Conservation (phyloP, 2,329 filamentous ascomycete genomes). For the Akanthomyces uredinophilus region DNA sequence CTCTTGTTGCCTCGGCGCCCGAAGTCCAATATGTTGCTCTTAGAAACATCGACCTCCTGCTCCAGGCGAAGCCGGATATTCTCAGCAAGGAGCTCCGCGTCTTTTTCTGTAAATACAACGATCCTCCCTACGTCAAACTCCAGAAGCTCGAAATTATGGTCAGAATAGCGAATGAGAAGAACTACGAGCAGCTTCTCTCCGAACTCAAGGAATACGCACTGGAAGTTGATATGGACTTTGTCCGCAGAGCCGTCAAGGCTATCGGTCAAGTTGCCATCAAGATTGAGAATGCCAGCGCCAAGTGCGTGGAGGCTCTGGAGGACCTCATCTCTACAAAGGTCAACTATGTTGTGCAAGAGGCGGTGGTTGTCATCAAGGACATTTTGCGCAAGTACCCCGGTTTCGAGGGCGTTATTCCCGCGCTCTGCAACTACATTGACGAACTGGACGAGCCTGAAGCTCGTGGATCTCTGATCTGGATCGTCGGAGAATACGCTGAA, state of each 20-base stretch:
- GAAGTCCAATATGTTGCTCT: constrained; percentile 98
- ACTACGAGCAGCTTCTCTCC: constrained; percentile 88
- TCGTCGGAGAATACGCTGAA: constrained; percentile 97
- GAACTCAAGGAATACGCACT: constrained; percentile 96
- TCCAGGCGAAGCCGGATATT: constrained; percentile 95
- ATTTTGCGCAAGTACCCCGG: constrained; percentile 97
- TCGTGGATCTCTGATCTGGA: constrained; percentile 91
- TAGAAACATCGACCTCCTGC: constrained; percentile 88
- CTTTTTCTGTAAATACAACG: constrained; percentile 99
- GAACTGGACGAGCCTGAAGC: constrained; percentile 93
- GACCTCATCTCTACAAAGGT: constrained; percentile 97
- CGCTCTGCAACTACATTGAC: constrained; percentile 92
- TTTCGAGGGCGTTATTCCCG: constrained; percentile 96
- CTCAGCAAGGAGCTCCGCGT: constrained; percentile 95
- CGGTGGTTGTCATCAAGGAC: constrained; percentile 98
- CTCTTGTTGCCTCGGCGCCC: constrained; percentile 87
- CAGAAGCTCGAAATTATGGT: constrained; percentile 99
- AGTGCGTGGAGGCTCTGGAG: constrained; percentile 88
- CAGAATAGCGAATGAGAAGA: constrained; percentile 93
- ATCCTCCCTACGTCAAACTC: constrained; percentile 94
- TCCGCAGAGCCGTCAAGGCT: constrained; percentile 86
- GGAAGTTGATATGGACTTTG: constrained; percentile 99
- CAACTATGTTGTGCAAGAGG: constrained; percentile 98
- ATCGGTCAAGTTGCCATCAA: constrained; percentile 99
- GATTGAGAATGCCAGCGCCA: constrained; percentile 90